Conservation (phyloP, 169 alveolate genomes). For the Plasmodium reichenowi region DNA sequence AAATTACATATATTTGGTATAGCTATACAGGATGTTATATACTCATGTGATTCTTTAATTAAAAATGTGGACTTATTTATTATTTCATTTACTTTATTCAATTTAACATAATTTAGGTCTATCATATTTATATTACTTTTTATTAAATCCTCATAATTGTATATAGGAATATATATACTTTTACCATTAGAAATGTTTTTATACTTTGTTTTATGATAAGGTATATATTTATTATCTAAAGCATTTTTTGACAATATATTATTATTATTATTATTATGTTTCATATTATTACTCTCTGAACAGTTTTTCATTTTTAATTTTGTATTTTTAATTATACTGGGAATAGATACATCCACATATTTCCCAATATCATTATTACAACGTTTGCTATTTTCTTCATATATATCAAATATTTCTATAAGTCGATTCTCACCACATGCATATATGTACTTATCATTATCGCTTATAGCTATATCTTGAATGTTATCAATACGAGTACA, state of each 20-base stretch:
- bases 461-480: conserved; percentile 64
- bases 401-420: conserved; percentile 66
- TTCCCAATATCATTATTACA: conserved; percentile 33
- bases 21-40: conserved; percentile 55
- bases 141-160: conserved; percentile 48
- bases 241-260: neutral
- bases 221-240: conserved; percentile 33
- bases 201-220: conserved; percentile 43
- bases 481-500: conserved; percentile 58
- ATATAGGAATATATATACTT: conserved; percentile 54
- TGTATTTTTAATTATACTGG: conserved; percentile 26
- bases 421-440: conserved; percentile 73
- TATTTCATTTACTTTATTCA: conserved; percentile 30
- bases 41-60: conserved; percentile 61
- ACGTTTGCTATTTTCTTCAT: conserved; percentile 22
- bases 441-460: conserved; percentile 72
- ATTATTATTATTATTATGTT: neutral
- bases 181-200: conserved; percentile 35
- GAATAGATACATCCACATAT: conserved; percentile 68
- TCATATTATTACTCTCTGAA: conserved; percentile 3
- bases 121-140: conserved; percentile 57
- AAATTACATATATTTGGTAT: conserved; percentile 68
- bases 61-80: conserved; percentile 37
- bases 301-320: conserved; percentile 2
- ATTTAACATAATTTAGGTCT: conserved; percentile 45